These are phyloP conservation scores for Paralagenidium karlingii DNA, from an alignment of 352 stramenopile genomes.

Conservation along the genomic window DNA sequence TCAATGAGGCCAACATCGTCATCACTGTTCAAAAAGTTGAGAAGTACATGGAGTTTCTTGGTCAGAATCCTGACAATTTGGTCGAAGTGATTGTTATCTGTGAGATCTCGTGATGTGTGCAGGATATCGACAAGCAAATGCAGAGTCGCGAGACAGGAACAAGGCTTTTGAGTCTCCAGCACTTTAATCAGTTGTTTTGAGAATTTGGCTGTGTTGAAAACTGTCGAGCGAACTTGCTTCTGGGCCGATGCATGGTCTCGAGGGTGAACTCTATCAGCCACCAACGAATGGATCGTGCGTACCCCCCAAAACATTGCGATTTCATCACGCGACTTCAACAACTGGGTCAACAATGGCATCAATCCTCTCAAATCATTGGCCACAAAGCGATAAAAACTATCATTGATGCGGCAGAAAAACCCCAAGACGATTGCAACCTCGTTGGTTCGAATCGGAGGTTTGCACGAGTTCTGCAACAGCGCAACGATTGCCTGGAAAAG, in stretches of 20 bases:
- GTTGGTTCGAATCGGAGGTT: slow-evolving; percentile 41
- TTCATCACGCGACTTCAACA: slow-evolving; percentile 30
- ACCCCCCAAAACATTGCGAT: slow-evolving; percentile 47
- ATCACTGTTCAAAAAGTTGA: slow-evolving; percentile 32
- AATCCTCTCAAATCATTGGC: slow-evolving; percentile 30
- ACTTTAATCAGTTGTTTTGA: slow-evolving; percentile 49
- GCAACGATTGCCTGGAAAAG: slow-evolving; percentile 30
- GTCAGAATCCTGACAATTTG: slow-evolving; percentile 49
- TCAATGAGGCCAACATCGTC: slow-evolving; percentile 42
- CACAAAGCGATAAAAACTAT: slow-evolving; percentile 52
- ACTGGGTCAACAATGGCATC: slow-evolving; percentile 25
- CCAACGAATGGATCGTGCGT: slow-evolving; percentile 44
- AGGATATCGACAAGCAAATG: slow-evolving; percentile 53
- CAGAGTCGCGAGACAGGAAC: slow-evolving; percentile 38
- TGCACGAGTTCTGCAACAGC: slow-evolving; percentile 51
- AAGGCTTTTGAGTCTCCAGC: slow-evolving; percentile 29
- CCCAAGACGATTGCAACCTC: slow-evolving; percentile 59
- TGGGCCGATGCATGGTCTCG: slow-evolving; percentile 25
- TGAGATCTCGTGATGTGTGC: slow-evolving; percentile 38
- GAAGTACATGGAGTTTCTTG: slow-evolving; percentile 25
- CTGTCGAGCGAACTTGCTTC: slow-evolving; percentile 35
- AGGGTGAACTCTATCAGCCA: slow-evolving; percentile 29
- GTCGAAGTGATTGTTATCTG: slow-evolving; percentile 68
- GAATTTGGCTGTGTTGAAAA: slow-evolving; percentile 53
- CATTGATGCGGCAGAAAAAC: slow-evolving; percentile 54